Percentiles rank a stretch among this genome's conserved stretches.
Evolutionary conservation across 192 early-diverging fungal species (phyloP).

Genomic region (Glomus cerebriforme): DNA sequence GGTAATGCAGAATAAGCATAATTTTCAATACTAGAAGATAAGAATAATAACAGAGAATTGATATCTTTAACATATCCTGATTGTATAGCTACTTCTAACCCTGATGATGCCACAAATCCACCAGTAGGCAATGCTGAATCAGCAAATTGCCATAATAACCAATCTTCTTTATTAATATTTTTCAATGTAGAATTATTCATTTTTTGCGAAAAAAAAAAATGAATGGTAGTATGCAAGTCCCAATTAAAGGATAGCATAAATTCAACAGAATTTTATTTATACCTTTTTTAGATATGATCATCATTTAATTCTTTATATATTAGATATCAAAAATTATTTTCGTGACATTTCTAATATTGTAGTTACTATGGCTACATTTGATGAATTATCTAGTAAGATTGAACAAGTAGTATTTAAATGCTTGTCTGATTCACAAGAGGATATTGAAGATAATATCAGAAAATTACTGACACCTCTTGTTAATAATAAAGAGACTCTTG

Average conservation of each 20-base stretch:
- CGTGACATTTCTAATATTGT: no score
- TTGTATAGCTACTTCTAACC: constrained; percentile 84
- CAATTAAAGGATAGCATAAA: no score
- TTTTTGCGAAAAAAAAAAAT: background rate
- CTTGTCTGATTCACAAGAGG: background rate
- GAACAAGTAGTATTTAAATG: constrained; percentile 9
- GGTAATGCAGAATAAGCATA: constrained; percentile 71
- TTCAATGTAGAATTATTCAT: background rate
- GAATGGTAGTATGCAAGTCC: no score
- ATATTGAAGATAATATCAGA: background rate
- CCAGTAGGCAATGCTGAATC: constrained; percentile 95
- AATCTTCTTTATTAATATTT: constrained; percentile 39
- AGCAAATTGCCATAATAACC: constrained; percentile 81
- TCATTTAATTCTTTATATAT: no score
- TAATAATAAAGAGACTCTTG: constrained; percentile 1
- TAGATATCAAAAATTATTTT: no score
- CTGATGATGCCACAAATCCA: constrained; percentile 92
- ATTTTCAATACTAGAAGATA: constrained; percentile 63
- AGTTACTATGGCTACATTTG: background rate
- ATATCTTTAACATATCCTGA: constrained; percentile 56
- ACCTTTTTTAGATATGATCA: no score
- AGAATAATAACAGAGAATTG: constrained; percentile 47
- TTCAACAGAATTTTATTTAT: no score
- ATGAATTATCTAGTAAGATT: background rate
- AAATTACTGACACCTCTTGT: background rate